Percentiles rank a stretch among this genome's conserved stretches.
Evolutionary conservation across 192 early-diverging fungal genomes (phyloP).

Genomic region (Gryganskiella cystojenkinii): DNA sequence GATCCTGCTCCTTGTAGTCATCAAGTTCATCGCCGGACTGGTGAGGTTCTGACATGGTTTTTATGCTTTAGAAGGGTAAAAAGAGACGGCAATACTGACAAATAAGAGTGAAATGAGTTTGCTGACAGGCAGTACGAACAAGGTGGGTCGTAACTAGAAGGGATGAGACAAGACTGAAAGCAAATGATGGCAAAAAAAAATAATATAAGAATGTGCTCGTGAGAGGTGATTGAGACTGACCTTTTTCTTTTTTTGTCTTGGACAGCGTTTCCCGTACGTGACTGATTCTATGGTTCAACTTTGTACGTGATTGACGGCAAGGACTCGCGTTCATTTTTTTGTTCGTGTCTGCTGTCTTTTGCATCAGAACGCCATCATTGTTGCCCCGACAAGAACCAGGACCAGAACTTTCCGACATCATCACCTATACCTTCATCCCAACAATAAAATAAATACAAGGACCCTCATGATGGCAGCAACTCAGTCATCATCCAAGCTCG

Average conservation of each 20-base stretch:
- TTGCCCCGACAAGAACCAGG: not conserved
- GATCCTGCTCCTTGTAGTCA: conserved; percentile 94
- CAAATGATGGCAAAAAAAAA: too few relatives aligned
- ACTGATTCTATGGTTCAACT: too few relatives aligned
- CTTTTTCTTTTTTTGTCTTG: conserved; percentile 25
- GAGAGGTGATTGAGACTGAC: not conserved
- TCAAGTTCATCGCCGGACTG: conserved; percentile 74
- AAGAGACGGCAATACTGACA: not conserved
- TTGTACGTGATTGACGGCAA: not conserved
- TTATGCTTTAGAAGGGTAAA: not conserved
- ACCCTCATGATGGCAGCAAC: conserved; percentile 45
- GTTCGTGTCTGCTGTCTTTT: not conserved
- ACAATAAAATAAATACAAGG: too few relatives aligned
- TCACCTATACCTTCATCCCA: too few relatives aligned
- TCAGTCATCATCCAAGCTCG: conserved; percentile 40
- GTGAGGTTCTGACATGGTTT: conserved; percentile 57
- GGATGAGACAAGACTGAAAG: not conserved
- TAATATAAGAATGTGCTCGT: too few relatives aligned
- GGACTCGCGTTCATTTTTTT: not conserved
- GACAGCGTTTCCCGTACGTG: too few relatives aligned
- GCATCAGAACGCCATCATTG: not conserved
- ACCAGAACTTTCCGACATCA: not conserved
- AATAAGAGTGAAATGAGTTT: not conserved
- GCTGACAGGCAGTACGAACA: not conserved
- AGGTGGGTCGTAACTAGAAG: not conserved